These are phyloP conservation scores for Ophiostoma sp. DNA, from an alignment of 2,329 filamentous ascomycete genomes.

Conservation along the genomic window DNA sequence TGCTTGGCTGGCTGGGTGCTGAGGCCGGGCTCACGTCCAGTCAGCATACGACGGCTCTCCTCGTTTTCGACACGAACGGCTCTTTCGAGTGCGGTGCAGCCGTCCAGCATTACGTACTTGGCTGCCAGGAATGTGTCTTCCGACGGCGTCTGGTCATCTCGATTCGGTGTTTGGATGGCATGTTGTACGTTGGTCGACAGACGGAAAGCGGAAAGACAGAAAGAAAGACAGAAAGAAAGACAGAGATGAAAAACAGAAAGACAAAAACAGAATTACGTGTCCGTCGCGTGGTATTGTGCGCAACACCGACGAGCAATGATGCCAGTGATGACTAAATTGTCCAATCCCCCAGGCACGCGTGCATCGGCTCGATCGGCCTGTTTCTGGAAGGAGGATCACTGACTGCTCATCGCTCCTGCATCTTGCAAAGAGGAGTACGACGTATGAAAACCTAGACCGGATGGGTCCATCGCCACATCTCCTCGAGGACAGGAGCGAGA, in stretches of 20 bases:
- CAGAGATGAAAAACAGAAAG: no score
- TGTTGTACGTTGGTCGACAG: background rate
- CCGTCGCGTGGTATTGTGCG: background rate
- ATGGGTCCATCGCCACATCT: constrained; percentile 1
- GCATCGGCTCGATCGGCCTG: constrained; percentile 1
- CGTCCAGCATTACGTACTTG: background rate
- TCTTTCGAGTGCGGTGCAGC: background rate
- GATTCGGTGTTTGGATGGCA: background rate
- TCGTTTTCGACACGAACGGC: background rate
- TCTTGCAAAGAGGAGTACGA: background rate
- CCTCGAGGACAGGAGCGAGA: background rate
- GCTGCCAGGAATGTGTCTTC: background rate
- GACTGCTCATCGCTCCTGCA: background rate
- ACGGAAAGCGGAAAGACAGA: no score
- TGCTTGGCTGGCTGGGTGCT: no score
- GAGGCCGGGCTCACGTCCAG: background rate
- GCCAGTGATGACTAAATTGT: constrained; percentile 9
- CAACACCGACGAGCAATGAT: background rate
- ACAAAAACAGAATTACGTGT: background rate
- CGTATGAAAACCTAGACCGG: background rate
- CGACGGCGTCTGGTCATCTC: background rate
- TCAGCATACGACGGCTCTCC: constrained; percentile 5
- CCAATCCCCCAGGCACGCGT: background rate
- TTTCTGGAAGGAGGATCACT: background rate
- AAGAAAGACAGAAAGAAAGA: no score